Percentiles rank a stretch among this genome's conserved stretches.
Evolutionary conservation across 2,329 filamentous ascomycete species (phyloP).

Genomic region (Cladosporium sp.): DNA sequence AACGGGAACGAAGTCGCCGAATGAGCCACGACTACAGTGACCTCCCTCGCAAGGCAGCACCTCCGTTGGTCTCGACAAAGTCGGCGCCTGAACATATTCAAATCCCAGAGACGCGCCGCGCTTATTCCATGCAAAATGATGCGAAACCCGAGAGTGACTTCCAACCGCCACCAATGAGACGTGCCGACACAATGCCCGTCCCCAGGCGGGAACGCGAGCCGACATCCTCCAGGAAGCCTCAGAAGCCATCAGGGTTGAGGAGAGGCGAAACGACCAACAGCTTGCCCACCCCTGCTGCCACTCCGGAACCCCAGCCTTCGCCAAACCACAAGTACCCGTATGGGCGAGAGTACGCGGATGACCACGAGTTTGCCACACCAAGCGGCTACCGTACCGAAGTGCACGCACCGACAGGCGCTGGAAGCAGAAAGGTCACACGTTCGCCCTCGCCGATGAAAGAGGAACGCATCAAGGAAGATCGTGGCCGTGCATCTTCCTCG

Average conservation of each 20-base stretch:
- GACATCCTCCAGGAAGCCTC: slow-evolving; percentile 23
- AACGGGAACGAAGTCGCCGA: slow-evolving; percentile 25
- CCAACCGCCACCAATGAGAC: slow-evolving; percentile 39
- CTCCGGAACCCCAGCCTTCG: slow-evolving; percentile 28
- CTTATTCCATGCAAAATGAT: slow-evolving; percentile 32
- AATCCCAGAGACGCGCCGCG: slow-evolving; percentile 26
- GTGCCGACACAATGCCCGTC: slow-evolving; percentile 46
- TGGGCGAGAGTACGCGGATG: slow-evolving; percentile 32
- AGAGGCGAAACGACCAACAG: slow-evolving; percentile 31
- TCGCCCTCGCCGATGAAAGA: slow-evolving; percentile 31
- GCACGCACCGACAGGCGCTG: slow-evolving; percentile 21
- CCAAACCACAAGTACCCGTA: slow-evolving; percentile 28
- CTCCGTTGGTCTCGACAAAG: slow-evolving; percentile 42
- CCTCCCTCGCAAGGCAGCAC: slow-evolving; percentile 23
- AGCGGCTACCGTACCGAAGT: slow-evolving; percentile 34
- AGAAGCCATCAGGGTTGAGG: slow-evolving; percentile 28
- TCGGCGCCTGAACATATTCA: slow-evolving; percentile 35
- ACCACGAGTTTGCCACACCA: slow-evolving; percentile 33
- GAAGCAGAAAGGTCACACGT: slow-evolving; percentile 26
- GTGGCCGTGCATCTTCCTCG: slow-evolving; percentile 27
- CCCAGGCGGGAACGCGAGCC: slow-evolving; percentile 14
- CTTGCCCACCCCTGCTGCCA: slow-evolving; percentile 30
- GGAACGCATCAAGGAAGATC: slow-evolving; percentile 13
- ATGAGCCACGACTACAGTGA: slow-evolving; percentile 28
- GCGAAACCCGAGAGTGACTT: slow-evolving; percentile 32